Percentiles rank a stretch among this genome's conserved stretches.
Evolutionary conservation across 768 basidiomycete genomes (phyloP).

Genomic region (Lyophyllum atratum): DNA sequence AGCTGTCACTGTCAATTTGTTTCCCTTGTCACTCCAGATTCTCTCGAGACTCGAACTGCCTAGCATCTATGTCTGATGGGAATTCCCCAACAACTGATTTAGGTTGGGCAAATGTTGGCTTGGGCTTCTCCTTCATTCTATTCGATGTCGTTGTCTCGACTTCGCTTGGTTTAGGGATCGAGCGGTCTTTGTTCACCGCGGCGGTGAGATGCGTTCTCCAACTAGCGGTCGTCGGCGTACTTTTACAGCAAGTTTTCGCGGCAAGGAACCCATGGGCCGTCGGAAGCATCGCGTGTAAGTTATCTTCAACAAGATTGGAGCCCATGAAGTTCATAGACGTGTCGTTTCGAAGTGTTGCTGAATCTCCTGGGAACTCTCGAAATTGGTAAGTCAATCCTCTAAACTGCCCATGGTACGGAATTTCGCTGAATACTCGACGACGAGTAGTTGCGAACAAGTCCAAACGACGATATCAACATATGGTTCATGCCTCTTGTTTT

Average conservation of each 20-base stretch:
- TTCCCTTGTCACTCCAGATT: no score
- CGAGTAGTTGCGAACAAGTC: constrained; percentile 76
- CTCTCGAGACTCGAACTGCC: no score
- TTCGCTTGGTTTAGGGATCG: constrained; percentile 67
- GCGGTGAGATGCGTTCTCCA: constrained; percentile 78
- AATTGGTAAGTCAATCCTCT: constrained; percentile 51
- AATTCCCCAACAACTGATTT: constrained; percentile 32
- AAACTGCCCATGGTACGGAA: not conserved
- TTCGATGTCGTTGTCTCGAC: constrained; percentile 71
- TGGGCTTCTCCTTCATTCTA: constrained; percentile 75
- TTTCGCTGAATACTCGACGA: not conserved
- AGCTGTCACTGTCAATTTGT: no score
- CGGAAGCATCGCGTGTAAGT: constrained; percentile 70
- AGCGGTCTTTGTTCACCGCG: constrained; percentile 64
- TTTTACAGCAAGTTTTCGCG: constrained; percentile 76
- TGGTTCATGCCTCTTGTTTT: constrained; percentile 49
- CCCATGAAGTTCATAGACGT: not conserved
- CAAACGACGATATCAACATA: constrained; percentile 67
- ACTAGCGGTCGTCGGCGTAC: constrained; percentile 68
- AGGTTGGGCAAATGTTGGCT: constrained; percentile 72
- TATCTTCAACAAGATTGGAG: not conserved
- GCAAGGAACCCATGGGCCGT: constrained; percentile 76
- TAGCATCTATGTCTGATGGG: not conserved
- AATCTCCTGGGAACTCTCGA: constrained; percentile 81
- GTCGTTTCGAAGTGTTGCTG: constrained; percentile 50